Base-by-base conservation (phyloP, 2,329 filamentous ascomycete species). In the Akanthomyces dipterigenus region DNA sequence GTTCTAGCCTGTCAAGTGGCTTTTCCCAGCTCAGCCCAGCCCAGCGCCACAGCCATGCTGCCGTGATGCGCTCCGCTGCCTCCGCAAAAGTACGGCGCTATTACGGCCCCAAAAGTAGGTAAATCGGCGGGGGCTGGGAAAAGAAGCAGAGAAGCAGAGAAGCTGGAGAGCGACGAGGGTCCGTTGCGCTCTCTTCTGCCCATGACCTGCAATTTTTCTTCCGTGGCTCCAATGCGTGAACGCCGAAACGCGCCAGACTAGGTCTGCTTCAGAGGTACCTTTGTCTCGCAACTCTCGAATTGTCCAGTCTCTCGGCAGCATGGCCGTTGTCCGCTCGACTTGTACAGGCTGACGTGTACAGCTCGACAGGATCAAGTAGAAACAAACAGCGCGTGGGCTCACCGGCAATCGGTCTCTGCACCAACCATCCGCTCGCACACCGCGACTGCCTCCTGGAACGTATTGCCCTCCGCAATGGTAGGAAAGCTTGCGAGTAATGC, bases 41-140 rank as follows among this genome's bases (percentile, higher is more conserved):
- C 31, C 31, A 49, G 55, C 43, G 55, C 45, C 55, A 49, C 55
- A 42, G 18, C 42, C 42, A 45, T 20, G 24, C 43, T 20, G 22
- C 43, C 40, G 28, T 36, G 54, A 46, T 34, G 54, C n/a, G 36
- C 36, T 38, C 36, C 36, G 36, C 31, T 34, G 31, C 11, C 51
- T 58, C 55, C 55, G 55, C 55, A 53, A 43, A 14, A 46, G 36
- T n/a, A 45, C 58, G 58, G 58, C 49, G 50, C 50, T 60, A 60
- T 24, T 60, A 45, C 58, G 58, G 58, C 58, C 58, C 40, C 58
- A 60, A 60, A 36, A 28, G 50, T n/a, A 54, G 43, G 28, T 34
- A 42, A 49, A 58, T 58, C 55, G 46, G 55, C 55, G 55, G 55
- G 31, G 55, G 43, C 55, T 50, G 34, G 34, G 42, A 34, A n/a